A percentile compares a stretch with the other conserved stretches of the same genome.
These are phyloP conservation scores for Meyerozyma guilliermondii DNA, from an alignment of 1,139 yeast species.

Conservation along the genomic window DNA sequence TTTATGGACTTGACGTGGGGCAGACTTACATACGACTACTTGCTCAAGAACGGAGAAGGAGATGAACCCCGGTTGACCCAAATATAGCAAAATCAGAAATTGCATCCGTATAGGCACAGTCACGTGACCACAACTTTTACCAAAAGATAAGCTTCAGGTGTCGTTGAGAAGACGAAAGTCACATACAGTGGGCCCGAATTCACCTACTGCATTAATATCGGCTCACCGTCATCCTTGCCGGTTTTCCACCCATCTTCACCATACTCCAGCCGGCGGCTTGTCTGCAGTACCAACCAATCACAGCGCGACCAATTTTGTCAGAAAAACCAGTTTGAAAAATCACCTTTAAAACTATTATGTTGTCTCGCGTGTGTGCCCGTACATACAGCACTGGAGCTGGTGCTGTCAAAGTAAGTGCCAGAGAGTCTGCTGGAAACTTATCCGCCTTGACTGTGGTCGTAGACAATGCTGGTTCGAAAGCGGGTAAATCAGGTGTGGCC, in stretches of 20 bases:
- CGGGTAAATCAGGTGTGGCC: constrained; percentile 76
- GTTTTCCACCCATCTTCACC: too few relatives aligned
- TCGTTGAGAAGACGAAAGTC: too few relatives aligned
- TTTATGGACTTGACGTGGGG: constrained; percentile 83
- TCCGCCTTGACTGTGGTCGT: constrained; percentile 68
- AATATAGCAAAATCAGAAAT: too few relatives aligned
- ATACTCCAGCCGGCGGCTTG: background rate
- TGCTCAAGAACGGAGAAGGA: constrained; percentile 32
- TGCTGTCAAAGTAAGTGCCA: constrained; percentile 40
- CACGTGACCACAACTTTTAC: too few relatives aligned
- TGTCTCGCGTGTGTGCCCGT: constrained; percentile 42
- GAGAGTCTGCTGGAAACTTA: constrained; percentile 56
- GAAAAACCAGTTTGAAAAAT: constrained; percentile 4
- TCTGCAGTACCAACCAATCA: constrained; percentile 10
- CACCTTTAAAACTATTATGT: constrained; percentile 19
- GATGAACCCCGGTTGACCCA: constrained; percentile 31
- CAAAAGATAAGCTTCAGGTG: too few relatives aligned
- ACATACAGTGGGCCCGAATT: too few relatives aligned
- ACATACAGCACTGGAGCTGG: constrained; percentile 43
- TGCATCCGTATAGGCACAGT: too few relatives aligned
- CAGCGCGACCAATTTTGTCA: constrained; percentile 10
- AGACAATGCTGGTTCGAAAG: constrained; percentile 79
- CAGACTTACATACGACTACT: constrained; percentile 66
- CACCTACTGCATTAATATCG: too few relatives aligned
- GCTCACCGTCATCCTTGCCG: too few relatives aligned